A percentile compares a stretch with the other conserved stretches of the same genome.
Conservation (phyloP, 2,329 filamentous ascomycete genomes). For the Huntiella bhutanensis region DNA sequence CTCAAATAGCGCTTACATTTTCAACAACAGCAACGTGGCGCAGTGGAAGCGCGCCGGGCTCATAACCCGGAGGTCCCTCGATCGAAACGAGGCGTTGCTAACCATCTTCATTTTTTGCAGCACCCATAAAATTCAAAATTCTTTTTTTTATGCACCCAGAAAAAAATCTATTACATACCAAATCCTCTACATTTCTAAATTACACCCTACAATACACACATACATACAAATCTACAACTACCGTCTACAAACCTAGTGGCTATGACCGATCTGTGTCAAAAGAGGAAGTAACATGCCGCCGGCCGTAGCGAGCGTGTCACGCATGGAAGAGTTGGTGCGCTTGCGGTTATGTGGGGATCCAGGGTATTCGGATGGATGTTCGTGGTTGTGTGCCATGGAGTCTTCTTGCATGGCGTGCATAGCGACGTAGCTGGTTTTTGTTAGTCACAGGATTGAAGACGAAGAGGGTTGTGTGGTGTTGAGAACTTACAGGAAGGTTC, state of each 20-base stretch:
- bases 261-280: conserved; percentile 60
- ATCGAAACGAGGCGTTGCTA: conserved; percentile 12
- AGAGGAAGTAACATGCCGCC: conserved; percentile 62
- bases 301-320: conserved; percentile 52
- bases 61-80: conserved; percentile 12
- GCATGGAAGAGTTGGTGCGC: conserved; percentile 38
- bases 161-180: background rate
- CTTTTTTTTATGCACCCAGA: no score
- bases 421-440: conserved; percentile 57
- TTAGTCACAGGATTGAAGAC: background rate
- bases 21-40: conserved; percentile 9
- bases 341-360: conserved; percentile 32
- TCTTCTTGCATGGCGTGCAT: conserved; percentile 97
- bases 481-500: conserved; percentile 68
- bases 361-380: conserved; percentile 34
- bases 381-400: conserved; percentile 31
- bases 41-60: conserved; percentile 12
- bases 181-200: background rate
- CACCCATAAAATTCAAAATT: background rate
- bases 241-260: conserved; percentile 28
- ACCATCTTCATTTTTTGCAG: background rate
- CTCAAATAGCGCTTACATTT: no score
- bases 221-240: background rate
- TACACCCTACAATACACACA: background rate
- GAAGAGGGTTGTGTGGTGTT: background rate